Evolutionary conservation across 345 rosid genomes (phyloP), one percentile per base, ranked within the genome.

Genomic region (Stellera chamaejasme): DNA sequence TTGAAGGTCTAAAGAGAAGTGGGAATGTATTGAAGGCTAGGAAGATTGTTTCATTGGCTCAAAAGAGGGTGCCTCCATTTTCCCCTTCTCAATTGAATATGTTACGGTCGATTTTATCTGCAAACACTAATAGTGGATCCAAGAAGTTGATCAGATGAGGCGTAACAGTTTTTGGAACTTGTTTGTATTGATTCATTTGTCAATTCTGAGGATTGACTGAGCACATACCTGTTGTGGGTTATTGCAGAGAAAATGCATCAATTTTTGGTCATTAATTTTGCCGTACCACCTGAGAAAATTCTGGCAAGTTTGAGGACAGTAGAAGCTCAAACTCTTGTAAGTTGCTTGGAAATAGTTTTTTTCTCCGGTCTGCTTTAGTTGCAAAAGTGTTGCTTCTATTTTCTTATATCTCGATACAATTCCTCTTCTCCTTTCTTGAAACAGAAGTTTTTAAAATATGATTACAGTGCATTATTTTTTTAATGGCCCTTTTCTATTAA

Each of bases 51-150:
- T 55, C 11, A 44, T 74, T 83, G 60, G 81, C 69, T 65, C 56
- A 49, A 52, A 73, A 56, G 69, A 70, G 77, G 60, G 70, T 60
- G 10, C 94, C 96, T 13, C 88, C 83, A 55, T 79, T 85, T 67
- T 62, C 79, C 68, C 62, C 78, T 13, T 73, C 62, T 27, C 82
- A 78, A 65, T 71, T 88, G 68, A 66, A 62, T 57, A 63, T 28
- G 47, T 72, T 78, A 57, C 62, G 69, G 49, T 75, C 82, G 27
- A 52, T 73, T 50, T 54, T 85, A 55, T 67, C 73, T 10, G 49
- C 54, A 66, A 56, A 55, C 68, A 16, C 52, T 49, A 46, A 63
- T 32, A 50, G 45, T 6, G 45, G 53, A 42, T 19, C 48, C 62
- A 45, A 59, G 42, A 41, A 43, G n/a, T 32, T 32, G 12, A 13